Percentiles rank a stretch among this genome's conserved stretches.
phyloP scores from a whole-genome alignment of 192 early-diverging fungal genomes.

The Chytriomyces sp. region DNA sequence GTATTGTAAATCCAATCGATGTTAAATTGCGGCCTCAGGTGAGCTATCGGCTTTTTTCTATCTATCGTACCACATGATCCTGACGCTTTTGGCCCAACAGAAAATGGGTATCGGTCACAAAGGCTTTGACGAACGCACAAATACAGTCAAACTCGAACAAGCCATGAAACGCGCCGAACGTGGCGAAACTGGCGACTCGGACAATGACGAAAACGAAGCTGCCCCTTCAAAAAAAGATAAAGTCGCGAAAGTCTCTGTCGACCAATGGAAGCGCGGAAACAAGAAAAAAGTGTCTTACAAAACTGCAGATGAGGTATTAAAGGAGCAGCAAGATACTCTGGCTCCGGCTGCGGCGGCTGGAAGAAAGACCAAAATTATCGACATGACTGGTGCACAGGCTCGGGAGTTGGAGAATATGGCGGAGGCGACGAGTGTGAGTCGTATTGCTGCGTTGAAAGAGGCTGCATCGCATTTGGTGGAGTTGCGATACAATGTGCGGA shows the following conservation, averaged over 20 bases:
- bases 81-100: too few relatives aligned
- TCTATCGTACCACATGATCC: too few relatives aligned
- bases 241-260: conserved; percentile 24
- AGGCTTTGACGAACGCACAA: conserved; percentile 79
- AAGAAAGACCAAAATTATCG: conserved; percentile 72
- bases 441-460: conserved; percentile 48
- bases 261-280: conserved; percentile 57
- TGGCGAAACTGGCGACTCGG: conserved; percentile 19
- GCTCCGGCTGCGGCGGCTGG: conserved; percentile 19
- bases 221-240: conserved; percentile 54
- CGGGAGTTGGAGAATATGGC: conserved; percentile 43
- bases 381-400: conserved; percentile 79
- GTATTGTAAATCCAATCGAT: conserved; percentile 91
- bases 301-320: conserved; percentile 75
- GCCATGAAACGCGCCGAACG: conserved; percentile 28
- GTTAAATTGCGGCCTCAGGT: conserved; percentile 75
- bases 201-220: conserved; percentile 57
- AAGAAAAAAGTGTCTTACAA: conserved; percentile 68
- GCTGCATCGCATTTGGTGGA: conserved; percentile 70
- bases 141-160: conserved; percentile 64
- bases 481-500: conserved; percentile 74
- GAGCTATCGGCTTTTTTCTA: too few relatives aligned
- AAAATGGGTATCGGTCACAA: conserved; percentile 80
- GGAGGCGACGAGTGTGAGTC: conserved; percentile 40
- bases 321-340: conserved; percentile 51